phyloP scores from a whole-genome alignment of 768 basidiomycete species.

The Leucogyrophana mollusca region DNA sequence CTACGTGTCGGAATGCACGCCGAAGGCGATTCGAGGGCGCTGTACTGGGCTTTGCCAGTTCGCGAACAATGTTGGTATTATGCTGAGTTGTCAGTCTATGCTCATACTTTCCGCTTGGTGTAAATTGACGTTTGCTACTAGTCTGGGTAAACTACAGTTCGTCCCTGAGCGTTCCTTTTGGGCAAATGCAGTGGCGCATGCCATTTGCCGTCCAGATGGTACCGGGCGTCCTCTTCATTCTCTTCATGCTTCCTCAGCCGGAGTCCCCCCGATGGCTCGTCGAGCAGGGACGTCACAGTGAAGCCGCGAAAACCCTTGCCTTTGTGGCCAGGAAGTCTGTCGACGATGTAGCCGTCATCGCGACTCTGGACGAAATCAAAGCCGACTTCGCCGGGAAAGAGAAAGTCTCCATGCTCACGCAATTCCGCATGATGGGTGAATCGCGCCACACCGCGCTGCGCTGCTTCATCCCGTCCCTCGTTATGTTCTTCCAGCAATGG shows the following conservation, averaged over 20 bases:
- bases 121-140: constrained; percentile 6
- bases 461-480: constrained; percentile 43
- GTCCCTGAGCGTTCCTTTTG: constrained; percentile 32
- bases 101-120: too few relatives aligned
- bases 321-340: constrained; percentile 29
- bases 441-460: constrained; percentile 41
- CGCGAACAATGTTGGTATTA: constrained; percentile 28
- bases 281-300: constrained; percentile 41
- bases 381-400: constrained; percentile 46
- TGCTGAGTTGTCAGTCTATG: constrained; percentile 31
- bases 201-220: constrained; percentile 52
- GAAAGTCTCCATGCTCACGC: constrained; percentile 29
- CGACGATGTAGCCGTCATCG: constrained; percentile 33
- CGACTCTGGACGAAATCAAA: constrained; percentile 45
- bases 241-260: constrained; percentile 46
- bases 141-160: constrained; percentile 51
- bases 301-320: constrained; percentile 39
- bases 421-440: constrained; percentile 44
- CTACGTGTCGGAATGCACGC: constrained; percentile 51
- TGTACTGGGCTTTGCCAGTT: constrained; percentile 45
- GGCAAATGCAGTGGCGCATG: constrained; percentile 52
- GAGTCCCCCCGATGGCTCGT: constrained; percentile 61
- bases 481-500: constrained; percentile 50
- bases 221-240: constrained; percentile 48
- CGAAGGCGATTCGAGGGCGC: constrained; percentile 46